Conservation (phyloP, 2,329 filamentous ascomycete species). For the Talaromyces piceae region DNA sequence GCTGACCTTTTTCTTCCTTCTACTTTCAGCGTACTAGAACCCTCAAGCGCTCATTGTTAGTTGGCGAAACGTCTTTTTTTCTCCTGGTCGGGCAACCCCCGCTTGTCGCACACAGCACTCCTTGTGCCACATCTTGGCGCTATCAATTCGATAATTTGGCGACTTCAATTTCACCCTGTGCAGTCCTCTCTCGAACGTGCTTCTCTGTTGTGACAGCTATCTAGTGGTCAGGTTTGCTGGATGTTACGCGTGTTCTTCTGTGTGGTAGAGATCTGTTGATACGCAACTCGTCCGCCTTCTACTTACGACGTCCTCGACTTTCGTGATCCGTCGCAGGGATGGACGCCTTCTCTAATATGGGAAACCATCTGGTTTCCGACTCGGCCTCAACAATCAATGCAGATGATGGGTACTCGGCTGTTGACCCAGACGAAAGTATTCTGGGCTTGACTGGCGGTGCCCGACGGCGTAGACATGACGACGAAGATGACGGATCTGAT, state of each 20-base stretch:
- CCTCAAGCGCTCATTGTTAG: background rate
- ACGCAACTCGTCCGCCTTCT: background rate
- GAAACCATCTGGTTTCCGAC: constrained; percentile 78
- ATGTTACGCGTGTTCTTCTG: constrained; percentile 1
- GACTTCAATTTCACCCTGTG: background rate
- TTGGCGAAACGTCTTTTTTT: background rate
- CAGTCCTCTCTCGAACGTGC: background rate
- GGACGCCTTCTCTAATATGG: constrained; percentile 81
- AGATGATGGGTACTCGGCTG: constrained; percentile 65
- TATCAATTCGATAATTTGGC: background rate
- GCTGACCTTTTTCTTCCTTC: background rate
- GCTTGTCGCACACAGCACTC: background rate
- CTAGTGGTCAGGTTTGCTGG: background rate
- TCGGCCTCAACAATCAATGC: constrained; percentile 83
- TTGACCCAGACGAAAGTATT: constrained; percentile 72
- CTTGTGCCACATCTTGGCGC: background rate
- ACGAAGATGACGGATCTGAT: constrained; percentile 85
- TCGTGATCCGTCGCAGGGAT: constrained; percentile 8
- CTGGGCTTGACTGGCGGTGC: constrained; percentile 52
- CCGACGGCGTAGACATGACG: constrained; percentile 64
- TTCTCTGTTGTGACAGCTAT: background rate
- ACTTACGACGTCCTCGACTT: constrained; percentile 11
- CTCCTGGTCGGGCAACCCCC: background rate
- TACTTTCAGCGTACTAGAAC: background rate
- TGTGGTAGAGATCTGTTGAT: background rate